Evolutionary conservation across 1,139 yeast species (phyloP), one percentile per base, ranked within the genome.

Genomic region (Taiozyma sp.): DNA sequence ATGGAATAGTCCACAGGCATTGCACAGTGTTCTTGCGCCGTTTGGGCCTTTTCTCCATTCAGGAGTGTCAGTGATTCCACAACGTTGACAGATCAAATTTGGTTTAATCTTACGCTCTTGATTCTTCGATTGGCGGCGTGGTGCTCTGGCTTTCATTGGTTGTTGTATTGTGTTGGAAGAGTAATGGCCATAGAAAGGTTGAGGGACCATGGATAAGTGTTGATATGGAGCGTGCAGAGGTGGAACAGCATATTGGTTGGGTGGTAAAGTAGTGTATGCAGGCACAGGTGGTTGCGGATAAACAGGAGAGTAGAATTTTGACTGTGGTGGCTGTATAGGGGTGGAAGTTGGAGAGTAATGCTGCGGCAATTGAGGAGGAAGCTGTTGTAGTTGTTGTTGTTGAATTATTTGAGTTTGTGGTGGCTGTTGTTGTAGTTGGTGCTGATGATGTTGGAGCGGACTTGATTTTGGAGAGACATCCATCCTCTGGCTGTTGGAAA

Each of bases 41-140:
- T 82, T 80, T 2, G 96, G 96, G 0, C 96, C 96, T 51, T 91
- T 76, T 58, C 96, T 75, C 96, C 97, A 90, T 70, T 90, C 96
- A 1, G 96, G 96, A 1, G 97, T 89, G 54, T 84, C 89, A 3
- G 80, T 78, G n/a, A 87, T 83, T 23, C 86, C 87, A 67, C 97
- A 90, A 56, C 86, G 81, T 53, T 76, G 78, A 64, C 91, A 84
- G 40, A 66, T 63, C 50, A 55, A 52, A 44, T 48, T 47, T 10
- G 45, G 45, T 40, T 47, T 52, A 7, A 38, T 14, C 14, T 48
- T 45, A 4, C 44, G 44, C 22, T 50, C 48, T 4, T 28, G 39
- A 28, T 13, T 28, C 39, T 45, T 47, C 1, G 44, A 30, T 16
- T 38, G 8, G 16, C 48, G 48, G 19, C 53, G 49, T 27, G 48